Base-by-base conservation (phyloP, 129 eudicot species). In the Logfia minima region DNA sequence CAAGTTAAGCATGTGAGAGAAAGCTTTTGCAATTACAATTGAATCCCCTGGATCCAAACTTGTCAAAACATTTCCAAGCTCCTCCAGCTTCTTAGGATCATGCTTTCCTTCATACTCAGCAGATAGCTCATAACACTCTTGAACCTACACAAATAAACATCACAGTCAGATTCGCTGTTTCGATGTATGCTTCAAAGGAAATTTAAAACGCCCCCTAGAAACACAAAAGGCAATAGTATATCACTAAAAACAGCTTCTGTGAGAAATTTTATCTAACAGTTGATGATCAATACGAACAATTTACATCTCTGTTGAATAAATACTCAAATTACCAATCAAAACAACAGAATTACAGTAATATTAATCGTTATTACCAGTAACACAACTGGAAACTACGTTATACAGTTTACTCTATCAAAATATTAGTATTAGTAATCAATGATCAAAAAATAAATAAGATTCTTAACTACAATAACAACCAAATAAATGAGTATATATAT, bases 21-120 rank as follows among this genome's bases (percentile, higher is more conserved):
- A 94, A 2, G 99, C 87, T 76, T 94, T 94, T 0, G 99, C 97
- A 71, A 94, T 80, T 9, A 94, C 94, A 53, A 94, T 94, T 3
- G 97, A 94, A 55, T 94, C 99, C 79, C 97, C 99, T 0, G 99
- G 90, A 80, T 94, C 99, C 86, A 94, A 85, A 82, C 99, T 91
- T 23, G 97, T 94, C 43, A 94, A 74, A 28, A 91, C 90, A 55
- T 65, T 83, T 35, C 97, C 99, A 62, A 94, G 96, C 89, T 94
- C 97, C 71, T 94, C 99, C 21, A 94, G 86, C 82, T 94, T 94
- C 74, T 86, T 80, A 3, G 92, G 85, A 14, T 94, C 96, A 43
- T 76, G 91, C 71, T 88, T 86, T 32, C 90, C 89, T 89, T 91
- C 99, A 72, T 94, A 94, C 89, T 91, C 96, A 6, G 99, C 99